Conservation (phyloP, 2,329 filamentous ascomycete species). For the Pseudogymnoascus sp. region DNA sequence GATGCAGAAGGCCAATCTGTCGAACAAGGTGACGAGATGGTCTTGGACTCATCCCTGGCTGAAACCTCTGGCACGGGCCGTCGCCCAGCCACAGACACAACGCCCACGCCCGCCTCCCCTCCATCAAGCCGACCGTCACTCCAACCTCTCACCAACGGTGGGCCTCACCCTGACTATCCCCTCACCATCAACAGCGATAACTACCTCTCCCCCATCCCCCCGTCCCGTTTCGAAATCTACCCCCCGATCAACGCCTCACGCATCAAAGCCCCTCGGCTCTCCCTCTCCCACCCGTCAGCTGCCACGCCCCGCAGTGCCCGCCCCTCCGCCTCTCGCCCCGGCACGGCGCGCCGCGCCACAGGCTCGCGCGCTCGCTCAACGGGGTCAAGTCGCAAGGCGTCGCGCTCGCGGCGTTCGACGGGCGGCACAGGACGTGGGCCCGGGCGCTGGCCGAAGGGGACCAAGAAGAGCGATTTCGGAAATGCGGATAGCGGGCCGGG, state of each 20-base stretch:
- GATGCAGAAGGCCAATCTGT: background rate
- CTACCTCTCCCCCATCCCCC: conserved; percentile 45
- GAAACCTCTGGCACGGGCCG: background rate
- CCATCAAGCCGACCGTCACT: background rate
- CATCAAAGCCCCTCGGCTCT: conserved; percentile 33
- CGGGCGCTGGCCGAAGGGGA: conserved; percentile 60
- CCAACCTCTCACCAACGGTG: conserved; percentile 2
- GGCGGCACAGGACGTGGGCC: conserved; percentile 59
- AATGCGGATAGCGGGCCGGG: conserved; percentile 60
- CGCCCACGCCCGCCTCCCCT: background rate
- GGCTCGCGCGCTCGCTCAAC: conserved; percentile 20
- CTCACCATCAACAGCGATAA: background rate
- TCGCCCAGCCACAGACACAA: background rate
- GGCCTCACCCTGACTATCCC: background rate
- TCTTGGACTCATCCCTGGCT: background rate
- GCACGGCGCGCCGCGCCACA: conserved; percentile 30
- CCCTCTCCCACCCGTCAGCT: conserved; percentile 17
- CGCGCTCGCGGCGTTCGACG: conserved; percentile 44
- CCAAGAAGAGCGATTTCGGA: conserved; percentile 61
- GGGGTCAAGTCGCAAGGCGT: conserved; percentile 20
- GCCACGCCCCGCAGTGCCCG: conserved; percentile 16
- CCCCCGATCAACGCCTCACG: conserved; percentile 52
- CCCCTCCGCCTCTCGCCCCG: conserved; percentile 12
- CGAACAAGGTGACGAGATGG: background rate
- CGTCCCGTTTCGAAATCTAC: conserved; percentile 70